phyloP scores from a whole-genome alignment of 2,329 filamentous ascomycete species.

The Herpotrichia juniperi region DNA sequence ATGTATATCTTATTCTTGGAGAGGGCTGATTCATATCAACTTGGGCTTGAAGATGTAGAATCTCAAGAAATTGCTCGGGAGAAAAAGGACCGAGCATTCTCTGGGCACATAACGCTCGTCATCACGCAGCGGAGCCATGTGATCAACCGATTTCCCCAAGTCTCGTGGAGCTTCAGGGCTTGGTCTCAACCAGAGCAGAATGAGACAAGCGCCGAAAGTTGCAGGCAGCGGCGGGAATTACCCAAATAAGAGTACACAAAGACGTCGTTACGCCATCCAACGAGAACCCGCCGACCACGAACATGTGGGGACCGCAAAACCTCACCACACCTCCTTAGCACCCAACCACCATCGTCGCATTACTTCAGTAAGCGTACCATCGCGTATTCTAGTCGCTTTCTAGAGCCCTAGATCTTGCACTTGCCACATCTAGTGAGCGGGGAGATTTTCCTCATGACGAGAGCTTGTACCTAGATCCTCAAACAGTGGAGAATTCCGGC shows the following conservation, averaged over 20 bases:
- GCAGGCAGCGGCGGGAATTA: background rate
- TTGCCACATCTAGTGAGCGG: constrained; percentile 20
- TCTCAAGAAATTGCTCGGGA: too few species aligned
- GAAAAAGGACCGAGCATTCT: too few species aligned
- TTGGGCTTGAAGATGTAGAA: too few species aligned
- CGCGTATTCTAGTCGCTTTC: constrained; percentile 20
- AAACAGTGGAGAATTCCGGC: background rate
- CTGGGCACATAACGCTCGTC: too few species aligned
- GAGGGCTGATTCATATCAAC: too few species aligned
- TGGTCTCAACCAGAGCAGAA: background rate
- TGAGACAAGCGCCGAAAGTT: background rate
- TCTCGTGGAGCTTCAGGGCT: too few species aligned
- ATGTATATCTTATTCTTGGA: too few species aligned
- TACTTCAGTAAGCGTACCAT: constrained; percentile 14
- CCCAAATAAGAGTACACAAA: background rate
- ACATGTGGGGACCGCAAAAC: constrained; percentile 14
- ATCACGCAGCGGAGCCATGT: too few species aligned
- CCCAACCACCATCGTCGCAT: constrained; percentile 30
- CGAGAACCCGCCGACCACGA: background rate
- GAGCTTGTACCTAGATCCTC: background rate
- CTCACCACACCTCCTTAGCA: background rate
- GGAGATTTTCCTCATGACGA: constrained; percentile 34
- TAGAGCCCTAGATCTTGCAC: constrained; percentile 23
- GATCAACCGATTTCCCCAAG: too few species aligned
- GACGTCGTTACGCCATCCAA: background rate